Evolutionary conservation across 257 asterid species (phyloP).

Genomic region (Sherardia arvensis): DNA sequence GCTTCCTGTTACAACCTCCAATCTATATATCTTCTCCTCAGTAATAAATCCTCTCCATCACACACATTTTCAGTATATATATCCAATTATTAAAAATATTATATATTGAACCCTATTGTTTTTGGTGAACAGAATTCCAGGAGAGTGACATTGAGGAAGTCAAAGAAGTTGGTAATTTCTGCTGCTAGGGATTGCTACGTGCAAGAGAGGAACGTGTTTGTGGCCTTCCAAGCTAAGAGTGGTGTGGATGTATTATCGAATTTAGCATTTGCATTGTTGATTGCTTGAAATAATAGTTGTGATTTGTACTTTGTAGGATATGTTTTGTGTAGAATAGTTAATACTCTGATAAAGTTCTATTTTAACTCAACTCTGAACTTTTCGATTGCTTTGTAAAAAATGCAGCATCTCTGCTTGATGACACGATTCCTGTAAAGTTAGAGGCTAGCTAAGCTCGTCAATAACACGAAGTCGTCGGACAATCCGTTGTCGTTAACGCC

Average conservation of each 20-base stretch:
- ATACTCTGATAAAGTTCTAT: neutral
- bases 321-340: neutral
- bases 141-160: constrained; percentile 46
- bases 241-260: constrained; percentile 35
- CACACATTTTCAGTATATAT: too few species aligned
- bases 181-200: constrained; percentile 55
- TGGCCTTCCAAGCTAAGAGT: constrained; percentile 46
- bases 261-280: neutral
- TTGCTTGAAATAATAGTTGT: too few species aligned
- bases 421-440: constrained; percentile 69
- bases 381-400: constrained; percentile 70
- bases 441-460: constrained; percentile 77
- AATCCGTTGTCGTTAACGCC: too few species aligned
- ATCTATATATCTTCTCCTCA: constrained; percentile 45
- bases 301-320: neutral
- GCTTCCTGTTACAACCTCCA: constrained; percentile 74
- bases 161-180: constrained; percentile 42
- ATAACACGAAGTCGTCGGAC: too few species aligned
- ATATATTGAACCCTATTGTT: neutral
- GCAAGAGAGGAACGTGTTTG: constrained; percentile 33
- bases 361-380: constrained; percentile 72
- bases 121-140: constrained; percentile 22
- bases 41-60: constrained; percentile 23
- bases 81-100: neutral
- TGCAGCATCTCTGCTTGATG: constrained; percentile 82